Base-by-base conservation (phyloP, 257 asterid species). In the Solanum tarijense region DNA sequence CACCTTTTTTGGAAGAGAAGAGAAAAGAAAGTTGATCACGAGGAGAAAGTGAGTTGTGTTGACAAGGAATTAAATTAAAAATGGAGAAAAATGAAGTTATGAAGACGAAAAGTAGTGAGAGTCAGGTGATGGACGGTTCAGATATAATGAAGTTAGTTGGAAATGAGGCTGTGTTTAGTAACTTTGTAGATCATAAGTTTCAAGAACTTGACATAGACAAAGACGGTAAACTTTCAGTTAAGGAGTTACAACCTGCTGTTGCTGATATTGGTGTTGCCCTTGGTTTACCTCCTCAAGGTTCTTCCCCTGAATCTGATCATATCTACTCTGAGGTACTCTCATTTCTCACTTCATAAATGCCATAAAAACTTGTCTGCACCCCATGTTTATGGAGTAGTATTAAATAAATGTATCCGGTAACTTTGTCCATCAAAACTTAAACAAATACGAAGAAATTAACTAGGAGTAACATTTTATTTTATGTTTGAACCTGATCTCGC, bases 81-180 rank as follows among this genome's bases (percentile, higher is more conserved):
- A 88, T 84, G 91, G 52, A 36, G 73, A 87, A 84, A 43, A 84
- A 39, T 81, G 90, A 86, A 89, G 84, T 58, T 88, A 89, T 81
- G 90, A 88, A 71, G 89, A 75, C 74, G 89, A 89, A 91, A 88
- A 85, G 93, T 74, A 86, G 90, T 27, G 82, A 90, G 35, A 78
- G 85, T 55, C 94, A 94, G 92, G 96, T 94, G 89, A 86, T 97
- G 97, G 99, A 97, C 95, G 99, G 99, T 89, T 96, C 99, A 55
- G 94, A 94, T 91, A 93, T 95, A 94, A 94, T 93, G 96, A 91
- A 95, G 98, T 93, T 97, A 89, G 99, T 97, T 92, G 98, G 93
- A 90, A 94, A 96, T 86, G 94, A 95, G 91, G 86, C 89, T 52
- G 99, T 93, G 34, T 96, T 94, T 75, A 93, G 92, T 88, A 92